Conservation (phyloP, 2,329 filamentous ascomycete species). For the Shiraia bambusicola region DNA sequence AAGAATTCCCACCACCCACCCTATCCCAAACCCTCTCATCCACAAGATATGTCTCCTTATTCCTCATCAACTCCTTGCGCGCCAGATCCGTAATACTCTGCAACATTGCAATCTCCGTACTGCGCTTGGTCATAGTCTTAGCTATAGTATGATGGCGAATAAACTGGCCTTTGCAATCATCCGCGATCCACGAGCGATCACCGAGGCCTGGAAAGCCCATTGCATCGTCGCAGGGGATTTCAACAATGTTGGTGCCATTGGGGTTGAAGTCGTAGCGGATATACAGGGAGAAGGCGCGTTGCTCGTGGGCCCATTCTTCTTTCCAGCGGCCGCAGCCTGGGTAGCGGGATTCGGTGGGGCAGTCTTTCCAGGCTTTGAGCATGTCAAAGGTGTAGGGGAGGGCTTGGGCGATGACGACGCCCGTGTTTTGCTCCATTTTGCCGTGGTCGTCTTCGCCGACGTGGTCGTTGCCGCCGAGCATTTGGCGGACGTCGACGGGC, state of each 20-base stretch:
- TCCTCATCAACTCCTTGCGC: conserved; percentile 11
- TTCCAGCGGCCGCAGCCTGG: conserved; percentile 33
- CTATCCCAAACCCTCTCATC: conserved; percentile 4
- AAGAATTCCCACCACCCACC: too few relatives aligned
- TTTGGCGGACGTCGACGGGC: conserved; percentile 39
- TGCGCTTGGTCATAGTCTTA: conserved; percentile 18
- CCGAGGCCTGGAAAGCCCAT: conserved; percentile 34
- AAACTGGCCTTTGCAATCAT: conserved; percentile 30
- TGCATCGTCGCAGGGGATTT: conserved; percentile 39
- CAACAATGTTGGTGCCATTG: conserved; percentile 25
- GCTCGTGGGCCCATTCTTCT: conserved; percentile 34
- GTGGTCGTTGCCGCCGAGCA: conserved; percentile 11
- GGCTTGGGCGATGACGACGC: conserved; percentile 44
- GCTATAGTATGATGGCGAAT: conserved; percentile 31
- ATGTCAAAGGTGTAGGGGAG: conserved; percentile 29
- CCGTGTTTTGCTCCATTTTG: conserved; percentile 42
- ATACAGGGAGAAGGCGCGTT: conserved; percentile 38
- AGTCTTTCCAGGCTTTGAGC: conserved; percentile 35
- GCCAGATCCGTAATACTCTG: conserved; percentile 13
- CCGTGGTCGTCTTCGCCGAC: conserved; percentile 43
- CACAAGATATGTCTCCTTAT: conserved; percentile 11
- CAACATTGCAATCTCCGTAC: conserved; percentile 17
- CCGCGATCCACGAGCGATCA: conserved; percentile 9
- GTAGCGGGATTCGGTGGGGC: conserved; percentile 29
- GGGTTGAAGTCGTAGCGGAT: conserved; percentile 39